phyloP scores from a whole-genome alignment of 2,329 filamentous ascomycete species.

The Paraphoma chrysanthemicola region DNA sequence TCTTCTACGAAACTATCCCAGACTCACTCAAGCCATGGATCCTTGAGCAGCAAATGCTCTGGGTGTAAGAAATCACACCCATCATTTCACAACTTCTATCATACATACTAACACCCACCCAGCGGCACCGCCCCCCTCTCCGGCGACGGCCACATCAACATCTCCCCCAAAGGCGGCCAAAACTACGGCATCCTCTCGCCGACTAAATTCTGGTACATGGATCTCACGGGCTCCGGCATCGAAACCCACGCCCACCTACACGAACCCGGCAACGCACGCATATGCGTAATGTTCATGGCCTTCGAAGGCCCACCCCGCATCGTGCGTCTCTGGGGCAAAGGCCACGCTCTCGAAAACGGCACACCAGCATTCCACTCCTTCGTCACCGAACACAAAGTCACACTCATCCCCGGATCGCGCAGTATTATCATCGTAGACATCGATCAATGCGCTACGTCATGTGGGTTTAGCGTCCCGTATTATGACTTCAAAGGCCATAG shows the following conservation, averaged over 20 bases:
- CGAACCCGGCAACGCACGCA: constrained; percentile 48
- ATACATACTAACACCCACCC: neutral
- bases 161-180: constrained; percentile 54
- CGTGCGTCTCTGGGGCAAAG: constrained; percentile 52
- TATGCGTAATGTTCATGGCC: constrained; percentile 45
- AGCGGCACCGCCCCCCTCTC: constrained; percentile 51
- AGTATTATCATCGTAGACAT: constrained; percentile 52
- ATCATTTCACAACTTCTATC: neutral
- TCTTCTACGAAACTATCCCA: constrained; percentile 54
- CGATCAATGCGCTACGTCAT: constrained; percentile 53
- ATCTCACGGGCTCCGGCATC: constrained; percentile 52
- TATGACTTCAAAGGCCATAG: constrained; percentile 53
- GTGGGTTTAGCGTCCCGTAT: constrained; percentile 53
- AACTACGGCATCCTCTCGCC: constrained; percentile 50
- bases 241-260: constrained; percentile 54
- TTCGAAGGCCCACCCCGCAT: constrained; percentile 53
- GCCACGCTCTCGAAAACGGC: constrained; percentile 47
- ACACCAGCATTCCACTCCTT: constrained; percentile 44
- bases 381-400: constrained; percentile 40
- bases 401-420: constrained; percentile 46
- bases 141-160: constrained; percentile 52
- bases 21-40: constrained; percentile 51
- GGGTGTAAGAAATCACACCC: constrained; percentile 31
- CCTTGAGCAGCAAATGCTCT: constrained; percentile 53
- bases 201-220: constrained; percentile 54